Evolutionary conservation across 352 stramenopile genomes (phyloP).

Genomic region (Globisporangium parvum): DNA sequence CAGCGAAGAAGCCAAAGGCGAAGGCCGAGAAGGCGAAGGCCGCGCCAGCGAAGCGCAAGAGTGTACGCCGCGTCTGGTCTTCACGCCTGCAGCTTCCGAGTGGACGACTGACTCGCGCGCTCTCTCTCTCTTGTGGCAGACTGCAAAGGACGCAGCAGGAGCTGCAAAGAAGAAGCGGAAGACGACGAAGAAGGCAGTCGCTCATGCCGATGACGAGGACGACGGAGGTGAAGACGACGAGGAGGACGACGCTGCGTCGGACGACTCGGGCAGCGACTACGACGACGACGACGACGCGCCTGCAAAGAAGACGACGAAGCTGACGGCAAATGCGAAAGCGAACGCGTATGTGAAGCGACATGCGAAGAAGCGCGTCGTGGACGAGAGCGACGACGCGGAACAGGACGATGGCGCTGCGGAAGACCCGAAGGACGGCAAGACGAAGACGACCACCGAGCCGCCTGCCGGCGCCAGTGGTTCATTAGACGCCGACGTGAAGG

Average conservation of each 20-base stretch:
- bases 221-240: conserved; percentile 13
- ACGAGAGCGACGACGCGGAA: conserved; percentile 22
- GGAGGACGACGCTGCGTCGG: not conserved
- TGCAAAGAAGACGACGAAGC: conserved; percentile 9
- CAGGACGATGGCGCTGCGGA: not conserved
- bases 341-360: not conserved
- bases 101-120: not conserved
- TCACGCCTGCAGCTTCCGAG: no score
- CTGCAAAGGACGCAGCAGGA: conserved; percentile 12
- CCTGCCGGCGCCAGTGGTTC: no score
- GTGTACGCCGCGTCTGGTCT: conserved; percentile 12
- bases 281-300: conserved; percentile 1
- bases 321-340: not conserved
- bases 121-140: conserved; percentile 1
- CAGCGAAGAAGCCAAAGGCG: conserved; percentile 12
- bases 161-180: conserved; percentile 39
- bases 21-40: conserved; percentile 26
- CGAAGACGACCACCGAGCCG: conserved; percentile 8
- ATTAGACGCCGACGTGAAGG: conserved; percentile 44
- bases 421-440: not conserved
- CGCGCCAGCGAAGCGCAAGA: conserved; percentile 24
- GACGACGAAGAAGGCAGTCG: conserved; percentile 21
- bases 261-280: conserved; percentile 1
- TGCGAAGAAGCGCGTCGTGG: not conserved
- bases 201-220: conserved; percentile 14